A percentile compares a stretch with the other conserved stretches of the same genome.
These are phyloP conservation scores for Carex parvula DNA, from an alignment of 176 grass and related monocot genomes.

Conservation along the genomic window DNA sequence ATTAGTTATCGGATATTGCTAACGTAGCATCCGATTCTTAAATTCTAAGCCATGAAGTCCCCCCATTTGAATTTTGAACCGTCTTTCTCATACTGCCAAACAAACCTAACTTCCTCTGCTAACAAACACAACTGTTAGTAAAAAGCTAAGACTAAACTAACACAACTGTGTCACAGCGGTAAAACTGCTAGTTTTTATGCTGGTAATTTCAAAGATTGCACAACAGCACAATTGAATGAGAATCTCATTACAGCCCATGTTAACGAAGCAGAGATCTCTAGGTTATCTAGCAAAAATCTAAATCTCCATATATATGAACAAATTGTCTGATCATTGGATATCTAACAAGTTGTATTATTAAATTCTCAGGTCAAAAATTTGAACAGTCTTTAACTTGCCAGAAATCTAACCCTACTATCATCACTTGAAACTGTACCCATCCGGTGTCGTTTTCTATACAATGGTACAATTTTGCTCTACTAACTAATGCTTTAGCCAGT, in stretches of 20 bases:
- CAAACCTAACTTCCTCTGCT: neutral
- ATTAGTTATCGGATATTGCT: neutral
- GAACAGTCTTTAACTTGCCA: neutral
- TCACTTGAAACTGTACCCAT: neutral
- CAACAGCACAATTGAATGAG: neutral
- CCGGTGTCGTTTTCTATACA: neutral
- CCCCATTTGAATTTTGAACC: neutral
- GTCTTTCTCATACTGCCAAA: neutral
- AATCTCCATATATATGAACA: neutral
- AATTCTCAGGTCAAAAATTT: neutral
- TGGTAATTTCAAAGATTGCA: neutral
- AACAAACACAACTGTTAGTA: neutral
- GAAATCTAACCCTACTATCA: neutral
- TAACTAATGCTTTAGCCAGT: conserved; percentile 81
- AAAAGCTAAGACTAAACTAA: neutral
- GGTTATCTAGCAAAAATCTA: neutral
- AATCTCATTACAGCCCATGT: neutral
- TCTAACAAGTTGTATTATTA: neutral
- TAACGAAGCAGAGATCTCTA: neutral
- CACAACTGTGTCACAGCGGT: neutral
- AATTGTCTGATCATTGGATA: neutral
- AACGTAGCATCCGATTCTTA: neutral
- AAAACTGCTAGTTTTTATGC: neutral
- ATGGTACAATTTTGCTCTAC: neutral
- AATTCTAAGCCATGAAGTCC: neutral